A percentile compares a stretch with the other conserved stretches of the same genome.
Conservation (phyloP, 805 yeast species). For the Wickerhamomyces strasburgensis region DNA sequence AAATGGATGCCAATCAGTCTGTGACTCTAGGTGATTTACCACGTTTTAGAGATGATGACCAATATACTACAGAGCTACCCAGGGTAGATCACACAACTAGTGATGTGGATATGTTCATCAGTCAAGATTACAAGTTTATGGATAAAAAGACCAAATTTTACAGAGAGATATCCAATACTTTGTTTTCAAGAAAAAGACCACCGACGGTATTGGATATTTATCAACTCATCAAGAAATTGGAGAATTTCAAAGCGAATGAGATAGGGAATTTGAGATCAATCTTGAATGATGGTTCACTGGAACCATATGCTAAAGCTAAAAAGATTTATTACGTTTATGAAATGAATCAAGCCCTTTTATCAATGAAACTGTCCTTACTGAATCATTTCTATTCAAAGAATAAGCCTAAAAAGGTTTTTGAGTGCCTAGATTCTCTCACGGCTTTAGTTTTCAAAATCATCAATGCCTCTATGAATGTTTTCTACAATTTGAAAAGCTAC, state of each 20-base stretch:
- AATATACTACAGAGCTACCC: conserved; percentile 24
- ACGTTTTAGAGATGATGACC: conserved; percentile 14
- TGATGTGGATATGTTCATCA: conserved; percentile 33
- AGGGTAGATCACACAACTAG: conserved; percentile 29
- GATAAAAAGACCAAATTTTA: conserved; percentile 28
- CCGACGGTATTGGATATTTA: conserved; percentile 33
- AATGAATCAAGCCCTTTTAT: conserved; percentile 27
- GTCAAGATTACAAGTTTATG: conserved; percentile 28
- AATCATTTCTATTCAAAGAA: conserved; percentile 34
- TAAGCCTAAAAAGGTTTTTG: conserved; percentile 29
- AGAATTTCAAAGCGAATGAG: conserved; percentile 24
- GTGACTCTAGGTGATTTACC: conserved; percentile 13
- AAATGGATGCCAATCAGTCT: conserved; percentile 19
- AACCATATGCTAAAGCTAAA: conserved; percentile 18
- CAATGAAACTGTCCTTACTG: conserved; percentile 34
- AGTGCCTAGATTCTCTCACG: conserved; percentile 31
- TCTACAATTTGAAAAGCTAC: conserved; percentile 28
- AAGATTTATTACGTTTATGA: conserved; percentile 23
- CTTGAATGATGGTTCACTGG: conserved; percentile 7
- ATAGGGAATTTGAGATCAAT: conserved; percentile 25
- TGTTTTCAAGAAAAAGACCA: conserved; percentile 29
- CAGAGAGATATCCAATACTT: conserved; percentile 27
- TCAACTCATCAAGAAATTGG: conserved; percentile 30
- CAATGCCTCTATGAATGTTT: conserved; percentile 29
- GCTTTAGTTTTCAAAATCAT: conserved; percentile 27